phyloP scores from a whole-genome alignment of 495 filamentous ascomycete genomes.

The Penicillium goetzii region DNA sequence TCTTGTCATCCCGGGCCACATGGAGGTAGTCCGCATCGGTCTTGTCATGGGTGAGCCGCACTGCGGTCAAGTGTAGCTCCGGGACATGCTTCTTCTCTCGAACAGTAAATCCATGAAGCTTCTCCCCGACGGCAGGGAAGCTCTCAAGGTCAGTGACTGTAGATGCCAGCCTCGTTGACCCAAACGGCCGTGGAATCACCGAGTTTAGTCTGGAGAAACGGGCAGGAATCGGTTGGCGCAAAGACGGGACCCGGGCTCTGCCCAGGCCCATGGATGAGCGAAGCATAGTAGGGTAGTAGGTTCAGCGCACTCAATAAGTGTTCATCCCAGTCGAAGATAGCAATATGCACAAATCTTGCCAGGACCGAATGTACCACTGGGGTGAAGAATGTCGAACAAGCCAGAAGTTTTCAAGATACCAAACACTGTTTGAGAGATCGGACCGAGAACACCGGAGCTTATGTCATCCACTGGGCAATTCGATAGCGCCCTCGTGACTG shows the following conservation, averaged over 20 bases:
- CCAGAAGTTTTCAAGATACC: neutral
- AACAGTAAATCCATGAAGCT: slow-evolving; percentile 90
- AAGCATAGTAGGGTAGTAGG: slow-evolving; percentile 32
- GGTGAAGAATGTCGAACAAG: neutral
- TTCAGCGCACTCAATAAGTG: slow-evolving; percentile 6
- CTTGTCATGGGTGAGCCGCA: slow-evolving; percentile 88
- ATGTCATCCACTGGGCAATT: slow-evolving; percentile 14
- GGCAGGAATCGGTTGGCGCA: slow-evolving; percentile 27
- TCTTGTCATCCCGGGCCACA: slow-evolving; percentile 89
- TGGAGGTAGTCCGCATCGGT: slow-evolving; percentile 96
- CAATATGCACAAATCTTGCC: neutral
- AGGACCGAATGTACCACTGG: neutral
- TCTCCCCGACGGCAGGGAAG: slow-evolving; percentile 77
- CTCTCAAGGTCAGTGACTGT: slow-evolving; percentile 72
- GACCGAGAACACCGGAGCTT: slow-evolving; percentile 21
- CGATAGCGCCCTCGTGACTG: slow-evolving; percentile 16
- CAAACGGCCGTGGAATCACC: slow-evolving; percentile 45
- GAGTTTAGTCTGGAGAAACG: slow-evolving; percentile 27
- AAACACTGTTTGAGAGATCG: slow-evolving; percentile 2
- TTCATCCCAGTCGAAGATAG: neutral
- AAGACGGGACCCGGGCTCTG: slow-evolving; percentile 33
- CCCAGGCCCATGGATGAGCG: slow-evolving; percentile 39
- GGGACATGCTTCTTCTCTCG: slow-evolving; percentile 87
- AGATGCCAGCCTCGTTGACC: slow-evolving; percentile 58
- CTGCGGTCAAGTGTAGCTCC: slow-evolving; percentile 87